These are phyloP conservation scores for Oidiodendron maius DNA, from an alignment of 495 filamentous ascomycete species.

Conservation along the genomic window DNA sequence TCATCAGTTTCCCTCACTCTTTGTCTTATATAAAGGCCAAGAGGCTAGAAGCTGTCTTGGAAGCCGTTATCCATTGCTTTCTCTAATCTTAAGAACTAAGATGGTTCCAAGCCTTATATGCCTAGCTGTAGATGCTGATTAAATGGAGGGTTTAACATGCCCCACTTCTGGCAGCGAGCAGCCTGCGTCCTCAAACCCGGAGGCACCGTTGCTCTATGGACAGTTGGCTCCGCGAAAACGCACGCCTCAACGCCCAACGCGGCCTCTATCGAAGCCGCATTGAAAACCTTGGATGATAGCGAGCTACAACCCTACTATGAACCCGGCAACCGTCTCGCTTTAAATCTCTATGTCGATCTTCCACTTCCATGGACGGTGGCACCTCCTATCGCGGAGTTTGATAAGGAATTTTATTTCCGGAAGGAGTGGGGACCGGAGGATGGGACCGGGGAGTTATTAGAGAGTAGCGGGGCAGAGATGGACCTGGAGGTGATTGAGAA, in stretches of 20 bases:
- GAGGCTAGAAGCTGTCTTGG: too few relatives aligned
- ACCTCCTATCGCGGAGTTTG: conserved; percentile 31
- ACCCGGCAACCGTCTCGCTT: conserved; percentile 31
- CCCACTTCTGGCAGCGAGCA: conserved; percentile 52
- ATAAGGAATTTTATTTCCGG: conserved; percentile 27
- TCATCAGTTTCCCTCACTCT: neutral
- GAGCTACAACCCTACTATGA: conserved; percentile 28
- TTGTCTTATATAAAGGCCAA: conserved; percentile 34
- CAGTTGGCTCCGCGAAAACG: neutral
- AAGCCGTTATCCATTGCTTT: too few relatives aligned
- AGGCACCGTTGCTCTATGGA: conserved; percentile 52
- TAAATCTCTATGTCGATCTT: conserved; percentile 33
- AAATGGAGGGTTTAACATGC: conserved; percentile 58
- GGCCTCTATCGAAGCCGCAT: conserved; percentile 22
- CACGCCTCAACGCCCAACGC: conserved; percentile 30
- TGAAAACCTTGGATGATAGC: conserved; percentile 26
- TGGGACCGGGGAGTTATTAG: neutral
- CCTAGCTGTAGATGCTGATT: too few relatives aligned
- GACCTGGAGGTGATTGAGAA: conserved; percentile 8
- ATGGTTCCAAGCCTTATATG: too few relatives aligned
- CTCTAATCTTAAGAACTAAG: too few relatives aligned
- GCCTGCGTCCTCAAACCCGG: conserved; percentile 46
- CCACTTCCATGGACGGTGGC: conserved; percentile 44
- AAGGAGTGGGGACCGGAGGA: conserved; percentile 7
- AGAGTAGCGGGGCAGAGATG: conserved; percentile 6